Conservation (phyloP, 768 basidiomycete genomes). For the Leucocoprinus leucothites region DNA sequence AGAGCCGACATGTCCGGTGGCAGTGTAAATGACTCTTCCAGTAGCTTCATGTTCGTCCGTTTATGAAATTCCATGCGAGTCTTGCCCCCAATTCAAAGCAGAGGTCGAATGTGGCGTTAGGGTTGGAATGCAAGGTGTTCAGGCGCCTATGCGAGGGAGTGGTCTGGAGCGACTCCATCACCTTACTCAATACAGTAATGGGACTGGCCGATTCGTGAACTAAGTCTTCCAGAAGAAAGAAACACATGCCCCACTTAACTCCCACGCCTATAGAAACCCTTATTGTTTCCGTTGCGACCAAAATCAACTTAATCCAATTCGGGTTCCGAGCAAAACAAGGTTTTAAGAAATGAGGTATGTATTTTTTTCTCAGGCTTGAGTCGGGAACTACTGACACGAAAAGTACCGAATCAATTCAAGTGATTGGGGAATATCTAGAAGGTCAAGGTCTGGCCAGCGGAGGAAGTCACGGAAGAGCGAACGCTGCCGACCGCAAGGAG, state of each 20-base stretch:
- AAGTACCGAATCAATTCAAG: constrained; percentile 21
- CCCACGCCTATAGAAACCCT: background rate
- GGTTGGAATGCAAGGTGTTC: background rate
- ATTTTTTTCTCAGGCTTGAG: background rate
- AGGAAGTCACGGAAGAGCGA: constrained; percentile 20
- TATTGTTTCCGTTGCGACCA: background rate
- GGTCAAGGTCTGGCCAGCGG: constrained; percentile 26
- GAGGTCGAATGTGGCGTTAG: background rate
- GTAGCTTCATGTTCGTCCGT: background rate
- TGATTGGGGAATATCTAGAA: constrained; percentile 17
- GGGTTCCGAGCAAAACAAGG: background rate
- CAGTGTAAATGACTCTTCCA: constrained; percentile 8
- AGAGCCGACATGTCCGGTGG: constrained; percentile 10
- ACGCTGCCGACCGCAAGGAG: constrained; percentile 21
- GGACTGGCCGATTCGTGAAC: background rate
- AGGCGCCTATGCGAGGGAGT: too few relatives aligned
- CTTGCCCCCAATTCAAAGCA: background rate
- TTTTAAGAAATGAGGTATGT: background rate
- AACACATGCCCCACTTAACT: background rate
- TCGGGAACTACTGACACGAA: background rate
- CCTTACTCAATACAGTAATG: background rate
- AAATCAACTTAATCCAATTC: too few relatives aligned
- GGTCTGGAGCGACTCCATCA: background rate
- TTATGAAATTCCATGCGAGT: background rate
- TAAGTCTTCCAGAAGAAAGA: too few relatives aligned